Evolutionary conservation across 768 basidiomycete species (phyloP).

Genomic region (Candolleomyces aberdarensis): DNA sequence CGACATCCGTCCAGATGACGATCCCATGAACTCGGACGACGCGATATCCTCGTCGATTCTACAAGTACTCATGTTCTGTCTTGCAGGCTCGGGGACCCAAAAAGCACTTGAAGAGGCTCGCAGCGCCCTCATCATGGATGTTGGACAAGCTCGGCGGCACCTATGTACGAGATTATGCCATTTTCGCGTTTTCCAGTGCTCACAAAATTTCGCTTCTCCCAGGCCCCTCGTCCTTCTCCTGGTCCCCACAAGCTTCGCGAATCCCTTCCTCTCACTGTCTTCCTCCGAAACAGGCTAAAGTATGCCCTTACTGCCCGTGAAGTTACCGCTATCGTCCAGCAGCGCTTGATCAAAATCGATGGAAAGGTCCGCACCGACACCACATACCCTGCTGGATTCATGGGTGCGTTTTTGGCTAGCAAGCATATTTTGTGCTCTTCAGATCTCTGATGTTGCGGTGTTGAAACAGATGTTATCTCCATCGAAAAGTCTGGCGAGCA

Average conservation of each 20-base stretch:
- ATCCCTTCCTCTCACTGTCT: constrained; percentile 94
- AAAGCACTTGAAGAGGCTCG: constrained; percentile 98
- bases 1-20: constrained; percentile 33
- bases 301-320: constrained; percentile 97
- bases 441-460: background rate
- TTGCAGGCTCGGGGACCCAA: constrained; percentile 92
- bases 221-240: constrained; percentile 96
- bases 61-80: constrained; percentile 22
- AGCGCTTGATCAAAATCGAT: constrained; percentile 98
- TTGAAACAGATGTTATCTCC: constrained; percentile 78
- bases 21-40: constrained; percentile 11
- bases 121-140: constrained; percentile 99
- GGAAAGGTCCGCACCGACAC: constrained; percentile 97
- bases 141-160: constrained; percentile 97
- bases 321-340: constrained; percentile 91
- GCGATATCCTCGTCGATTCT: constrained; percentile 7
- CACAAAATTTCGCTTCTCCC: background rate
- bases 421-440: background rate
- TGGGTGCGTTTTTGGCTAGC: constrained; percentile 57
- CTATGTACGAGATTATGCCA: constrained; percentile 52
- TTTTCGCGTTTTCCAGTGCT: constrained; percentile 15
- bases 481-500: constrained; percentile 99
- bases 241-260: constrained; percentile 99
- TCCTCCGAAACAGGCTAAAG: constrained; percentile 99
- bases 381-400: constrained; percentile 96